Evolutionary conservation across 495 filamentous ascomycete genomes (phyloP), one percentile per base, ranked within the genome.

Genomic region (Penicillium desertorum): DNA sequence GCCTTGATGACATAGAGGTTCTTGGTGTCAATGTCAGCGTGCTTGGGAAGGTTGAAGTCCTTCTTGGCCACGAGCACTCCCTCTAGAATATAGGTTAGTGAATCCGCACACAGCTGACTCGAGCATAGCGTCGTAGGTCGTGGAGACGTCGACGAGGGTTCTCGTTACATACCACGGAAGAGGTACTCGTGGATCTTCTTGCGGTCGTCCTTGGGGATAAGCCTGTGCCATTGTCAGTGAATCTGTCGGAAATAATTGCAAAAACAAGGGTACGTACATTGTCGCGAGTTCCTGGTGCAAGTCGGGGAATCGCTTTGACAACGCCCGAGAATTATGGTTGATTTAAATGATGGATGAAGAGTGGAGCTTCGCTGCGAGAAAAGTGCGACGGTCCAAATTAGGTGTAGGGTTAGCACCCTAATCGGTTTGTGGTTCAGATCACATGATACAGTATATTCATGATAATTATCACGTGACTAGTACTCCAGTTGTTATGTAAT

Each of bases 111-210:
- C n/a, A 25, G 41, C 8, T 46, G n/a, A 45, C 16, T 12, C 32
- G 14, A 25, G 63, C 55, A 58, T 51, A 54, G 45, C 5, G 19
- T 47, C 25, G 58, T 30, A 23, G 25, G 47, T 29, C 39, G 47
- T 19, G 29, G 17, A 30, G 42, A 37, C 46, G 66, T 51, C 54
- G 62, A 43, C 47, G 51, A 64, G 62, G 62, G 54, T 57, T 42
- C 20, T 57, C 46, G 44, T 69, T 61, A 82, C 83, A 78, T 84
- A 88, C 85, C 86, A 69, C 93, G 90, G 88, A 98, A 98, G 86
- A 98, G 91, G 86, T 98, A 96, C 88, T 98, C 91, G 83, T 98
- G 95, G 83, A 98, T 96, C 87, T 94, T 93, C 88, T 98, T 98
- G 81, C 94, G 92, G 82, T 98, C 94, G 76, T 89, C 87, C 86